Base-by-base conservation (phyloP, 768 basidiomycete species). In the Gymnopilus dilepis region DNA sequence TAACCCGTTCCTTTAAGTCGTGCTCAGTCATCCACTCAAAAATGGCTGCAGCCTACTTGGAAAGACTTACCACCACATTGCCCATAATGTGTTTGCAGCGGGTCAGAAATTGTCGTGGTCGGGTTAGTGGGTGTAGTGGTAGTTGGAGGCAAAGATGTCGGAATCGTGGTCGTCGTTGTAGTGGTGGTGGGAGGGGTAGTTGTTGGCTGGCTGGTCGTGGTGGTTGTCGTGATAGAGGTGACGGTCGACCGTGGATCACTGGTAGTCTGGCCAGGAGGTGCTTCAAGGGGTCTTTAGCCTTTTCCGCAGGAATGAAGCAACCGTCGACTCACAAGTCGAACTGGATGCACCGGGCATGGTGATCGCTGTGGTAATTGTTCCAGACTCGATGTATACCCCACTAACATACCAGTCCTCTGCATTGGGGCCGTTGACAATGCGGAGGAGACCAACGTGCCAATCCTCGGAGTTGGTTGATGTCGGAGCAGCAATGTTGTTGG, bases 401-500 rank as follows among this genome's bases (percentile, higher is more conserved):
- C 81, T 78, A 76, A 85, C 76, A 72, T 82, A 87, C 80, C 80
- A 88, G 65, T 87, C 83, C 69, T 86, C 86, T 9, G 79, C 70
- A 31, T 72, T 70, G 45, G 77, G 69, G 38, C 71, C 77, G 69
- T 81, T 83, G 21, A 81, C 76, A 61, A 88, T 74, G 60, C 85
- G 82, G 34, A 87, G 81, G 24, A 87, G 84, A 40, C 85, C 86
- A 51, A 88, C 75, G 74, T 87, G 87, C 77, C 78, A 88, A 71
- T 86, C 85, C 31, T 74, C 82, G 19, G 84, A 85, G 73, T 86
- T 85, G 53, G 86, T 87, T 11, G 79, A 84, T 0, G 85, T 80
- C 22, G 79, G 79, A 1, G 82, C 82, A 6, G 79, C 71, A 19
- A 81, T 64, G 72, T 83, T 82, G 30, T 76, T 65, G 28, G 78